Conservation (phyloP, 2,329 filamentous ascomycete genomes). For the Penicillium sp. region DNA sequence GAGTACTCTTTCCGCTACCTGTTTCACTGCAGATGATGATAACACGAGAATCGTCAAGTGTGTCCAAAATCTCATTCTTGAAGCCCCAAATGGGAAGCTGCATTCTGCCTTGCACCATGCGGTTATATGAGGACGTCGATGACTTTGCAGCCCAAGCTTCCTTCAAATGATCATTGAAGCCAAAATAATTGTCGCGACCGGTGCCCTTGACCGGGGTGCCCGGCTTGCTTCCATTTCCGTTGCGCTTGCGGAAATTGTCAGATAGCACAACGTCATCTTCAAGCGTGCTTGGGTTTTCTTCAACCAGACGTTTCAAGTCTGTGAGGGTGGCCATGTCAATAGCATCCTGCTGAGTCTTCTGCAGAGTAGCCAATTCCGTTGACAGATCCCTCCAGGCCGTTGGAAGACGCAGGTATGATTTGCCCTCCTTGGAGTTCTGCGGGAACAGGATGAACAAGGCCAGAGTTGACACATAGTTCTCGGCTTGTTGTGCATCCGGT, state of each 20-base stretch:
- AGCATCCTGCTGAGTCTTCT: conserved; percentile 69
- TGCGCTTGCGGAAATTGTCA: conserved; percentile 67
- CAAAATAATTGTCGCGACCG: conserved; percentile 22
- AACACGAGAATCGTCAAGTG: conserved; percentile 78
- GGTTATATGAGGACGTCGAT: conserved; percentile 62
- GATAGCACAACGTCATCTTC: conserved; percentile 76
- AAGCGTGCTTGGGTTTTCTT: conserved; percentile 46
- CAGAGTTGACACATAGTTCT: conserved; percentile 79
- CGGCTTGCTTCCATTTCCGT: conserved; percentile 32
- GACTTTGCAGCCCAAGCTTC: conserved; percentile 56
- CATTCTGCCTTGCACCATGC: conserved; percentile 76
- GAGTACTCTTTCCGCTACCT: conserved; percentile 94
- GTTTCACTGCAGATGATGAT: conserved; percentile 96
- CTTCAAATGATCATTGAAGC: conserved; percentile 44
- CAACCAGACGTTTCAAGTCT: conserved; percentile 54
- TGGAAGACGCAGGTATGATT: conserved; percentile 75
- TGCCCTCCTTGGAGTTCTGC: conserved; percentile 79
- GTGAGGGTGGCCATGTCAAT: conserved; percentile 69
- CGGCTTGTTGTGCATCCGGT: conserved; percentile 76
- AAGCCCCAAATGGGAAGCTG: conserved; percentile 90
- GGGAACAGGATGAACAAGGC: conserved; percentile 81
- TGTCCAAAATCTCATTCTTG: conserved; percentile 71
- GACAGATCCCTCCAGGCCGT: conserved; percentile 83
- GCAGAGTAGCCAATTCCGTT: conserved; percentile 71
- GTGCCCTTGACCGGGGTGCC: conserved; percentile 27